Percentiles rank a stretch among this genome's conserved stretches.
Conservation (phyloP, 2,329 filamentous ascomycete species). For the Aspergillus sojae region DNA sequence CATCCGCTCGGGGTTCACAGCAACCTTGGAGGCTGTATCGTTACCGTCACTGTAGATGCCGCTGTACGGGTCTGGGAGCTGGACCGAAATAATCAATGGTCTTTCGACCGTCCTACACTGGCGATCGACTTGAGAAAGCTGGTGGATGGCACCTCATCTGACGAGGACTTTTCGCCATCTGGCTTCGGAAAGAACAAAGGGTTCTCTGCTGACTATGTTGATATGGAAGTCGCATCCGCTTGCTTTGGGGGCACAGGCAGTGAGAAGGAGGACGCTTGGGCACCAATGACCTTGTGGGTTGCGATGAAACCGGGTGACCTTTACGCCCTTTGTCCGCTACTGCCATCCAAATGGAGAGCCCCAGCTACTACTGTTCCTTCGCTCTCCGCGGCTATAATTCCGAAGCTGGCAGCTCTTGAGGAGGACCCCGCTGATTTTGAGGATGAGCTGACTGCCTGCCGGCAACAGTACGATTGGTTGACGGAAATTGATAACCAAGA, state of each 20-base stretch:
- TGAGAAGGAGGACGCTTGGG: constrained; percentile 71
- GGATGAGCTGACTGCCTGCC: constrained; percentile 49
- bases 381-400: constrained; percentile 78
- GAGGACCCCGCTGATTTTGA: constrained; percentile 46
- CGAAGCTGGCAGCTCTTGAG: constrained; percentile 59
- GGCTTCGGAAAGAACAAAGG: constrained; percentile 73
- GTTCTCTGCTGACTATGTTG: constrained; percentile 85
- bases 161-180: constrained; percentile 81
- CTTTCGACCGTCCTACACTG: constrained; percentile 80
- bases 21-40: constrained; percentile 71
- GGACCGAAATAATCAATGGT: constrained; percentile 79
- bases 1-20: constrained; percentile 78
- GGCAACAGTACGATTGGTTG: constrained; percentile 64
- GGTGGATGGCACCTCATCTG: constrained; percentile 76
- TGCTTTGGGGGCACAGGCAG: constrained; percentile 76
- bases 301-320: constrained; percentile 94
- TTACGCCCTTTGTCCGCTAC: constrained; percentile 87
- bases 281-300: constrained; percentile 93
- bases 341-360: constrained; percentile 84
- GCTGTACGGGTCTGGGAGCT: constrained; percentile 90
- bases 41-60: constrained; percentile 87
- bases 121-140: constrained; percentile 88
- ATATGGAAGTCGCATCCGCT: constrained; percentile 91
- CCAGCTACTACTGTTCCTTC: constrained; percentile 77
- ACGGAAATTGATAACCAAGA: constrained; percentile 59